Base-by-base conservation (phyloP, 2,329 filamentous ascomycete genomes). In the Diaporthe nobilis region DNA sequence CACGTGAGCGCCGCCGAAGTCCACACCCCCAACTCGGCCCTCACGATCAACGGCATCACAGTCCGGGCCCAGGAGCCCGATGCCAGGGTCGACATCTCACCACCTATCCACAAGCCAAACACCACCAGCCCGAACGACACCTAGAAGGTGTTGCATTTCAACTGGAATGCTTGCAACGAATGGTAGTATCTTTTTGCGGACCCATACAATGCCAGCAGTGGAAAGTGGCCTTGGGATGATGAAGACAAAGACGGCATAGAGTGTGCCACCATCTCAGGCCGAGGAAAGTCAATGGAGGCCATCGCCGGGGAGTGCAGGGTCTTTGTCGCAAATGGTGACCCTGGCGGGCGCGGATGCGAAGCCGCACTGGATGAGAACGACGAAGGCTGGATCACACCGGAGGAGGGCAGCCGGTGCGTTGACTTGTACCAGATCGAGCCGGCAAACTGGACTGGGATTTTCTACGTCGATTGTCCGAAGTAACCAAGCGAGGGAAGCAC, bases 1-100 rank as follows among this genome's bases (percentile, higher is more conserved):
- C 65, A 53, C 9, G 65, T 68, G 47, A 68, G 65, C 47, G 65
- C 65, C 22, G 65, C 65, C 22, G 47, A 39, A 9, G 39, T 68
- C n/a, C 13, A 53, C 15, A 53, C 47, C 0, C 65, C 65, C n/a
- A 28, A 22, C 20, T 39, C 65, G 6, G 65, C 65, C 47, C 53
- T 22, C 47, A 53, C 49, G 15, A 22, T 68, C 31, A 13, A 53
- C 8, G 15, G 47, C 34, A 53, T 53, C 22, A 25, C 22, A 37
- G 15, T 53, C 12, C 31, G 47, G 49, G 47, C 47, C n/a, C 31
- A 25, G 17, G 6, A 39, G 8, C 34, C 13, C 8, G 22, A 39
- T 42, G 4, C 3, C 8, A 13, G 13, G 2, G 49, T 68, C 47
- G 7, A 53, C 13, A 22, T 28, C 15, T 9, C 15, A 8, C 12